Evolutionary conservation across 192 early-diverging fungal genomes (phyloP), one percentile per base, ranked within the genome.

Genomic region (Spizellomyces sp.): DNA sequence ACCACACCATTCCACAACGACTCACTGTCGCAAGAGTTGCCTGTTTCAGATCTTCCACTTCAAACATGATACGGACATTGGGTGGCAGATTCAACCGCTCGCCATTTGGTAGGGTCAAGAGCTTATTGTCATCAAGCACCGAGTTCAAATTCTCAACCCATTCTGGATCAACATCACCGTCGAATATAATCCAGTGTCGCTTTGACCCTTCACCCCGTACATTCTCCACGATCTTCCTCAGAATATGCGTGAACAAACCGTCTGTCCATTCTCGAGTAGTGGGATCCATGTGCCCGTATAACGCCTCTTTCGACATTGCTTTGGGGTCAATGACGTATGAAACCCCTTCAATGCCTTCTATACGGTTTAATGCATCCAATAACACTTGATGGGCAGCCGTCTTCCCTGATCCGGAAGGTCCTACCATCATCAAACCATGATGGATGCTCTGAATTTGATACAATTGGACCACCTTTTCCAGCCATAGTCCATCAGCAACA

Each of bases 1-100:
- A 99, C 97, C 96, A 99, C 50, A 99, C 95, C 98, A 99, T 99
- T 77, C 98, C 98, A 79, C 98, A 99, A 47, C 98, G 94, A 83
- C 90, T 92, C 45, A 99, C 95, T 0, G 98, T 99, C 52, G 98
- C 98, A 22, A 95, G 84, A 5, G 98, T 99, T 10, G 98, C 98
- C 64, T 99, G 96, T 64, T 93, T 90, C 63, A 99, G 82, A n/a
- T 92, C 95, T 69, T 99, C 97, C 19, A 99, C 98, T 80, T 99
- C 98, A 75, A 99, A 99, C 93, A 99, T 91, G 50, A 99, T 93
- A 45, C 96, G 89, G 44, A 99, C 97, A 75, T 98, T 99, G 15
- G 90, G 84, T 17, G 96, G 96, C 55, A 99, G 85, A 55, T 87
- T 88, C 75, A 99, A 80, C 59, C 98, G 93, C 83, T 99, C 98